Percentiles rank a stretch among this genome's conserved stretches.
Evolutionary conservation across 371 early-diverging fungal species (phyloP).

Genomic region (Synchytrium microbalum): DNA sequence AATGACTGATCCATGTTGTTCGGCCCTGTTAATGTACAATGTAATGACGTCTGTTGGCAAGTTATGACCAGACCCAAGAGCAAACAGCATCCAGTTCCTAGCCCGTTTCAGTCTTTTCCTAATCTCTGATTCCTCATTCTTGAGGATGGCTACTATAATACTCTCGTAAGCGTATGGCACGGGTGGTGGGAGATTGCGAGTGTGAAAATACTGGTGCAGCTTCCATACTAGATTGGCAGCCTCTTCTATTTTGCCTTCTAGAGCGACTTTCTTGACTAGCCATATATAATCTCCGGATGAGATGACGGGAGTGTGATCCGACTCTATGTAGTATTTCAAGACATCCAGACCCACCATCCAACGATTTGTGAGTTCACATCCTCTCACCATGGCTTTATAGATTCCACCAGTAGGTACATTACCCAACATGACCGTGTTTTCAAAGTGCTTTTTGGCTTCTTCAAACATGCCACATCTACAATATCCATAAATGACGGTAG

Average conservation of each 20-base stretch:
- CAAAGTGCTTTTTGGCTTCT: background rate
- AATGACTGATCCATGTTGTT: background rate
- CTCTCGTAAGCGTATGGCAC: background rate
- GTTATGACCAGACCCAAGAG: background rate
- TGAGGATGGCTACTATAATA: background rate
- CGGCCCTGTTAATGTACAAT: background rate
- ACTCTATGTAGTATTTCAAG: background rate
- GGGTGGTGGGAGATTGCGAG: background rate
- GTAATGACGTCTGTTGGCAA: background rate
- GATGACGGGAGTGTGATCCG: background rate
- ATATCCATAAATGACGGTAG: background rate
- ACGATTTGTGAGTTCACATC: background rate
- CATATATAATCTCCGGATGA: background rate
- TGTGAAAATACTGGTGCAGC: background rate
- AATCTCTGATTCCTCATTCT: background rate
- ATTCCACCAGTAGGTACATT: background rate
- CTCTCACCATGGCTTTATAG: background rate
- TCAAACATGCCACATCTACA: background rate
- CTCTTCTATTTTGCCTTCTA: background rate
- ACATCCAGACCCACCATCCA: background rate
- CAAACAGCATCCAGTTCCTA: background rate
- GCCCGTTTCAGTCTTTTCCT: background rate
- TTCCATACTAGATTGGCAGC: background rate
- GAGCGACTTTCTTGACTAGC: background rate
- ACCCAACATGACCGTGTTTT: background rate